Conservation (phyloP, 179 eudicot species). For the Corrigiola litoralis region DNA sequence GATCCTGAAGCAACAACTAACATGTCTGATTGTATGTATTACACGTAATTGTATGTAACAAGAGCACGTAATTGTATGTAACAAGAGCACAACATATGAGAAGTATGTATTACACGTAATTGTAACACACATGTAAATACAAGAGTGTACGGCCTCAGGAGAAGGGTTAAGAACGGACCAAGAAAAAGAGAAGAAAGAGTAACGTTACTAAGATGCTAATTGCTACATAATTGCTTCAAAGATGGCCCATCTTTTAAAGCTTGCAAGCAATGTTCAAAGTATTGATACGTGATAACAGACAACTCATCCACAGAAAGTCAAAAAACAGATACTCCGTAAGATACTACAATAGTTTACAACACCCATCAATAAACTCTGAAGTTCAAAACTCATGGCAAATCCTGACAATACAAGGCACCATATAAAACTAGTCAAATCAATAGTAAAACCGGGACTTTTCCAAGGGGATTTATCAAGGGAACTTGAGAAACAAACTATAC, state of each 20-base stretch:
- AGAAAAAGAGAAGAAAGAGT: not conserved
- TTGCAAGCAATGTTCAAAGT: constrained; percentile 27
- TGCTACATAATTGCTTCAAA: constrained; percentile 16
- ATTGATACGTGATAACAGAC: constrained; percentile 20
- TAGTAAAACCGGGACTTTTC: not conserved
- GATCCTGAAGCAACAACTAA: too few species aligned
- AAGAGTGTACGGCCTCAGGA: too few species aligned
- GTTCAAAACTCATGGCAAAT: not conserved
- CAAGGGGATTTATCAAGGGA: too few species aligned
- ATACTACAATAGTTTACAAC: constrained; percentile 15
- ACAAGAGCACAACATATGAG: too few species aligned
- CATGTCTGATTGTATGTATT: too few species aligned
- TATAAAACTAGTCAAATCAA: too few species aligned
- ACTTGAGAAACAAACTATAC: too few species aligned
- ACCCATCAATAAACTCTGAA: constrained; percentile 10
- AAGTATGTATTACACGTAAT: too few species aligned
- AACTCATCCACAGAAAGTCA: constrained; percentile 28
- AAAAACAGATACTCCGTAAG: constrained; percentile 31
- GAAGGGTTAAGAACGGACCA: not conserved
- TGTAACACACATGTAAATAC: too few species aligned
- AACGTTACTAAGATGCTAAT: not conserved
- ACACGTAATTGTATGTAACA: too few species aligned
- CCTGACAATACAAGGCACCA: constrained; percentile 4
- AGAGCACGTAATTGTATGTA: too few species aligned
- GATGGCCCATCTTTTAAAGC: constrained; percentile 19